Evolutionary conservation across 139 green algal genomes (phyloP), one percentile per base, ranked within the genome.

Genomic region (Tetradesmus obliquus): DNA sequence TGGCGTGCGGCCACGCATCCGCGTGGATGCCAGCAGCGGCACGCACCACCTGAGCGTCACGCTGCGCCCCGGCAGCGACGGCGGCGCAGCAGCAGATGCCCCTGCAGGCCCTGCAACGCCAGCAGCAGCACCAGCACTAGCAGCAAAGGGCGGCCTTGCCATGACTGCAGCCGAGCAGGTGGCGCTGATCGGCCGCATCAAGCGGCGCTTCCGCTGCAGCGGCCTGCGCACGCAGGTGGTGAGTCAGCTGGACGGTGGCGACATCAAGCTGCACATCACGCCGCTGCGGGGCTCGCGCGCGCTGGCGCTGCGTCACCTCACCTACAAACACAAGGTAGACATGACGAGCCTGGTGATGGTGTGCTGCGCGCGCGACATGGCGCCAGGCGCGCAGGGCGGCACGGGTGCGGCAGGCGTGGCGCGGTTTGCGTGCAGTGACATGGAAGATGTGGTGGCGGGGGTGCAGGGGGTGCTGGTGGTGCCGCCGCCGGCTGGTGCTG

Each of bases 221-320:
- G 95, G 95, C n/a, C 45, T 96, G 57, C 93, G 92, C 55, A 88
- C 91, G 5, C 91, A 95, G 84, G 58, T 94, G 32, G 12, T 53
- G 20, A 66, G 19, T 54, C 90, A 94, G 88, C 91, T 96, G 84
- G 94, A 95, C 80, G 89, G 89, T 10, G 84, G 62, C 1, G 57
- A 76, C 13, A 79, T 93, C 60, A 89, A 92, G 71, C 91, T 99
- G 90, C 97, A 99, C 93, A 93, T 98, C 91, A 98, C 96, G 4
- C 97, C 97, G 45, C 90, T 98, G 89, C 95, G 97, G 53, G 95
- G 93, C 86, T 95, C 76, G 55, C 95, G 97, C 15, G 88, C 97
- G 2, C 94, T 99, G 66, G 97, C 97, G 2, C 93, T 98, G 89
- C 95, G 97, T 82, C 97, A 95, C 92, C 90, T 98, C 6, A 93